Evolutionary conservation across 2,329 filamentous ascomycete genomes (phyloP).

Genomic region (Aspergillus chevalieri): DNA sequence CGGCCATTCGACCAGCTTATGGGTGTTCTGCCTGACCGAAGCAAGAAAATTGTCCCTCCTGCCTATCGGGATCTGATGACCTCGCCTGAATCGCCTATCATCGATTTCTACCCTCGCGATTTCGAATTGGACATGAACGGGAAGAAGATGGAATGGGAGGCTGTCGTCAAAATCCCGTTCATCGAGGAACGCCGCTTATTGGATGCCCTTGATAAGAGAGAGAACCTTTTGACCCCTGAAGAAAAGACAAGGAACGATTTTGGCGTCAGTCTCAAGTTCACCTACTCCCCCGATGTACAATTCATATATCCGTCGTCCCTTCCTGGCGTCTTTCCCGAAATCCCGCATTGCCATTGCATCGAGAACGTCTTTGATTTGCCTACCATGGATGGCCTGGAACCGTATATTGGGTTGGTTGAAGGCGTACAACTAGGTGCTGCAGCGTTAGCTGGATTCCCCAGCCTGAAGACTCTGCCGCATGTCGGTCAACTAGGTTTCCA

Average conservation of each 20-base stretch:
- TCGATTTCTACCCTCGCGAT: slow-evolving; percentile 95
- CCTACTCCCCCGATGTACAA: slow-evolving; percentile 68
- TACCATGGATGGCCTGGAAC: slow-evolving; percentile 80
- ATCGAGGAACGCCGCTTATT: slow-evolving; percentile 88
- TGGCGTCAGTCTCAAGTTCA: slow-evolving; percentile 88
- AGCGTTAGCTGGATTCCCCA: slow-evolving; percentile 91
- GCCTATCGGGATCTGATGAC: slow-evolving; percentile 94
- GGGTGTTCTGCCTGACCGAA: slow-evolving; percentile 94
- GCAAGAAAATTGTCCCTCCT: slow-evolving; percentile 86
- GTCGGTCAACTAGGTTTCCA: slow-evolving; percentile 77
- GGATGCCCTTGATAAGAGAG: slow-evolving; percentile 77
- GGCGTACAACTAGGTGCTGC: slow-evolving; percentile 74
- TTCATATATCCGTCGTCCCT: slow-evolving; percentile 84
- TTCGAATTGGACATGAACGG: slow-evolving; percentile 99
- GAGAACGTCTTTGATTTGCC: slow-evolving; percentile 96
- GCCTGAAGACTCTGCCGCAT: slow-evolving; percentile 77
- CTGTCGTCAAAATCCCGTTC: slow-evolving; percentile 97
- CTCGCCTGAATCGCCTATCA: slow-evolving; percentile 79
- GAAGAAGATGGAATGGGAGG: slow-evolving; percentile 99
- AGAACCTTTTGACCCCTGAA: slow-evolving; percentile 67
- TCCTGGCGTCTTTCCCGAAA: slow-evolving; percentile 81
- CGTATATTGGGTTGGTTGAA: slow-evolving; percentile 74
- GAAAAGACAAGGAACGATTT: slow-evolving; percentile 84
- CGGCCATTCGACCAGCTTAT: slow-evolving; percentile 93
- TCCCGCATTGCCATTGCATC: slow-evolving; percentile 79